Evolutionary conservation across 306 rosid species (phyloP), one percentile per base, ranked within the genome.

Genomic region (Lablab purpureus): DNA sequence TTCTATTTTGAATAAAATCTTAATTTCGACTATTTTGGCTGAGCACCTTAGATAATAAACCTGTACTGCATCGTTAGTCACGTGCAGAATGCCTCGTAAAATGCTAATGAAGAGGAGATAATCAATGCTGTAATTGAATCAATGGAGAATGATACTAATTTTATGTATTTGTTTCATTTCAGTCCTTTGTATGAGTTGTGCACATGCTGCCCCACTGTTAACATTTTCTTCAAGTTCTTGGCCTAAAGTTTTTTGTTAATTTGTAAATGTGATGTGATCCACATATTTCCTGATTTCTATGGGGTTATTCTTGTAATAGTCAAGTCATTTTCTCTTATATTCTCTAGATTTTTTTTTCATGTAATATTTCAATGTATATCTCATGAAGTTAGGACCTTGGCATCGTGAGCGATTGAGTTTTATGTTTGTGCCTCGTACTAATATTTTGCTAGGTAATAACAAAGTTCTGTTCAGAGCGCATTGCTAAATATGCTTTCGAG

Each of bases 391-490:
- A 62, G 51, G 54, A 50, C 67, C 62, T 78, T 74, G 36, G 60
- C 14, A 30, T 59, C 30, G 21, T 52, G 41, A 50, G 15, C 21
- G 4, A n/a, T n/a, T 28, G 55, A 59, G 37, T 62, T 78, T 60
- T 84, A 21, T 82, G 64, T 84, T 77, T 83, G 85, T 49, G 25
- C 80, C 88, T 89, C 78, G 71, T 87, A 59, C 91, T 79, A 69
- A 82, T 82, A 10, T 46, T 81, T 79, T 85, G 85, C 81, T 80
- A 93, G 98, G 98, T 89, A 84, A 91, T 93, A 72, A 91, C 97
- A 66, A 93, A 93, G 94, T 93, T 93, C 85, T 91, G 98, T 83
- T 93, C 97, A 0, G 94, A 91, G 87, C 89, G 94, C 67, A 89
- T 93, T 76, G 97, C 97, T 17, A 86, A 85, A 73, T 93, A 93